Evolutionary conservation across 176 grass and related monocot species (phyloP), one percentile per base, ranked within the genome.

Genomic region (Cymbopogon citratus): DNA sequence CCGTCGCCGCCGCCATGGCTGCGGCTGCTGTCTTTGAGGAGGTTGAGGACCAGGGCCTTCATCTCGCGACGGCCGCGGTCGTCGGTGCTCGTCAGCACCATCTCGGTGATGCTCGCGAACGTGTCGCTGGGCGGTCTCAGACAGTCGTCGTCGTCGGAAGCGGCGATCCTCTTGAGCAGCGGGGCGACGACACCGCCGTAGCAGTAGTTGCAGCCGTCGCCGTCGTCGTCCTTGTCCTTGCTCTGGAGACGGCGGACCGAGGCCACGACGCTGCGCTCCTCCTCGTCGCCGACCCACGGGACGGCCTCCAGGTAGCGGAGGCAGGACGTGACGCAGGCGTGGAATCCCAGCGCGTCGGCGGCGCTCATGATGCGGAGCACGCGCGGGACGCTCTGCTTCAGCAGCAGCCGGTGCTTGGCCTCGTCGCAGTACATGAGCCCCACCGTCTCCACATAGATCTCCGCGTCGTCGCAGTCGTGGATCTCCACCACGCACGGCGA

Each of bases 291-390:
- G 14, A 87, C 83, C 95, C 92, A 98, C 33, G 95, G 92, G 18
- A 98, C 92, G 11, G 95, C 87, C 87, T 94, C 92, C 74, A 94
- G 84, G 84, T 92, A 98, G 77, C 94, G 90, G 54, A 98, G 84
- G 77, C 95, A 98, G 19, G 92, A 98, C 64, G 82, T 84, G 13
- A 98, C 84, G 64, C 94, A 91, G 31, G 85, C 70, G 44, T 65
- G 85, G 41, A 91, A 97, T 46, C 84, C 86, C 46, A 97, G 87
- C 11, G 73, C 78, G 78, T 91, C 94, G 0, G 94, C 91, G 61
- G 90, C 94, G 84, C 77, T 89, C 71, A 92, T 83, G 77, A 89
- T 84, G 28, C 90, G 90, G 28, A 92, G 87, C 12, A 92, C 87
- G 2, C 87, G 90, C 8, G 84, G 59, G 18, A 92, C 90, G 66